Percentiles rank a stretch among this genome's conserved stretches.
These are phyloP conservation scores for Pyrenochaeta sp. DNA, from an alignment of 2,329 filamentous ascomycete species.

Conservation along the genomic window DNA sequence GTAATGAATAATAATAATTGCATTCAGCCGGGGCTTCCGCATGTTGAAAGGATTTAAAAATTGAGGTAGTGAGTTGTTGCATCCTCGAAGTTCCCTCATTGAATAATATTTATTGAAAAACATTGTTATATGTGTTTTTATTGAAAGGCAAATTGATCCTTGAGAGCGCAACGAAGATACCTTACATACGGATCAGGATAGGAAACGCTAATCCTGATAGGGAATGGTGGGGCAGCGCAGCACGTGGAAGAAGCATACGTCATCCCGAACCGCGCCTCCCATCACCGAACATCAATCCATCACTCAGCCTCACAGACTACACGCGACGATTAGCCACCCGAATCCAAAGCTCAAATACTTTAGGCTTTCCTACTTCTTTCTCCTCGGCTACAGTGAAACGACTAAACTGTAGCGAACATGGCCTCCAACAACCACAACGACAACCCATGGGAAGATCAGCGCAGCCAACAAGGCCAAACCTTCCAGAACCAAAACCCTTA, in stretches of 20 bases:
- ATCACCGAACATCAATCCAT: slow-evolving; percentile 8
- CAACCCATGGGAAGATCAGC: slow-evolving; percentile 36
- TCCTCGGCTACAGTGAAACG: background rate
- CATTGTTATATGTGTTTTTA: no score
- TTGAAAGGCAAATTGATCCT: no score
- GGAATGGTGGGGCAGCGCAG: slow-evolving; percentile 18
- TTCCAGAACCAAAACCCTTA: slow-evolving; percentile 33
- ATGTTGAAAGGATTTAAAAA: no score
- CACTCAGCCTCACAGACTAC: slow-evolving; percentile 22
- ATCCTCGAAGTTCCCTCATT: no score
- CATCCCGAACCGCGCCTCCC: slow-evolving; percentile 21
- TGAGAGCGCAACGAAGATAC: no score
- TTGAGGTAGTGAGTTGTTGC: no score
- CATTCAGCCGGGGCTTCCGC: no score
- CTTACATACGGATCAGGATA: no score
- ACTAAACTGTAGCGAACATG: slow-evolving; percentile 14
- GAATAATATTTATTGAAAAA: no score
- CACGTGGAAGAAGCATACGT: slow-evolving; percentile 23
- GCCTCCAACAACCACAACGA: slow-evolving; percentile 26
- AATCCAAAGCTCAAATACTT: background rate
- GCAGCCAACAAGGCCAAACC: slow-evolving; percentile 23
- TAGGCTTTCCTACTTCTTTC: background rate
- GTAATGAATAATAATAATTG: no score
- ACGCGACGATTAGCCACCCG: slow-evolving; percentile 12
- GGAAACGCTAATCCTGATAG: background rate